Percentiles rank a stretch among this genome's conserved stretches.
phyloP scores from a whole-genome alignment of 192 early-diverging fungal species.

The Cetraspora pellucida region DNA sequence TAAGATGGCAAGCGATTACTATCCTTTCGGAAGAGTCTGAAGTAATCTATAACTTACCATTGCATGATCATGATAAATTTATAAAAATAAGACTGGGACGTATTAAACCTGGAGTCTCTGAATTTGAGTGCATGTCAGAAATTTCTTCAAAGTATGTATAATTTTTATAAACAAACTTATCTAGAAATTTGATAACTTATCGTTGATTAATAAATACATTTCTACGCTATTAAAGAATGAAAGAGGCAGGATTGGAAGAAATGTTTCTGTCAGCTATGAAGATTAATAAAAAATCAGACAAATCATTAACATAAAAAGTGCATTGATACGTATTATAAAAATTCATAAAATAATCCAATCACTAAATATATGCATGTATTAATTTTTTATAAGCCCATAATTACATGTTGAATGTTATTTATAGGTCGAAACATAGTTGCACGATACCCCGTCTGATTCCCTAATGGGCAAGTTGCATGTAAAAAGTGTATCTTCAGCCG shows the following conservation, averaged over 20 bases:
- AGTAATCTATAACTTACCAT: neutral
- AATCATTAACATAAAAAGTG: neutral
- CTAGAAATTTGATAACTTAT: neutral
- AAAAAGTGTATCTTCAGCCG: too few species aligned
- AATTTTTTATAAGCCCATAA: too few species aligned
- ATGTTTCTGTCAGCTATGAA: slow-evolving; percentile 16
- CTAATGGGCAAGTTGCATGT: too few species aligned
- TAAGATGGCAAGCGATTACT: slow-evolving; percentile 7
- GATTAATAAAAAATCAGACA: slow-evolving; percentile 2
- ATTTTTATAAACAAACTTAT: neutral
- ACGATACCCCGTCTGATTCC: too few species aligned
- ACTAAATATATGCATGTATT: too few species aligned
- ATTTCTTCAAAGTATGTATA: neutral
- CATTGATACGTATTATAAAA: neutral
- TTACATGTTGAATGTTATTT: too few species aligned
- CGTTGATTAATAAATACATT: neutral
- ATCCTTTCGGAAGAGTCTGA: slow-evolving; percentile 1
- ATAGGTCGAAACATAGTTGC: too few species aligned
- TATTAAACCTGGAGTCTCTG: neutral
- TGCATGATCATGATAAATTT: neutral
- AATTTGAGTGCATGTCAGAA: slow-evolving; percentile 1
- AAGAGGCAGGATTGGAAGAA: slow-evolving; percentile 1
- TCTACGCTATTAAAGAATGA: neutral
- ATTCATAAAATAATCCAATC: too few species aligned
- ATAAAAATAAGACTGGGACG: neutral